Percentiles rank a stretch among this genome's conserved stretches.
Conservation (phyloP, 139 green algal genomes). For the Chlorella sorokiniana region DNA sequence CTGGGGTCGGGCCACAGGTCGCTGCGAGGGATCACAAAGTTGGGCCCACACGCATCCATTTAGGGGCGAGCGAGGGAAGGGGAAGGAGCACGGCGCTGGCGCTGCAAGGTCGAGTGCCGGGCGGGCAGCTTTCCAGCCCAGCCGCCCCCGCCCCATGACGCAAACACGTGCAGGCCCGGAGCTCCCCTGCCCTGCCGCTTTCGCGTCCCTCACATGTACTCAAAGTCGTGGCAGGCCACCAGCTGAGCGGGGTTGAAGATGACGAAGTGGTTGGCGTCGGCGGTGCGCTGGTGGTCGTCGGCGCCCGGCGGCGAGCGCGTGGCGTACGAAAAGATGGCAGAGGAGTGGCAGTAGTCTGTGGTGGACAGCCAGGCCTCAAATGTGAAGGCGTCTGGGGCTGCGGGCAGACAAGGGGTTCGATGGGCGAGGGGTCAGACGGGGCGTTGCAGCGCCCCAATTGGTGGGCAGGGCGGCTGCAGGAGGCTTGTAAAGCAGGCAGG, state of each 20-base stretch:
- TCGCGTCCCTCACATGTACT: conserved; percentile 46
- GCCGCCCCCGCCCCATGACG: too few relatives aligned
- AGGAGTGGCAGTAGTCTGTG: conserved; percentile 79
- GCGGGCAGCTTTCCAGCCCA: too few relatives aligned
- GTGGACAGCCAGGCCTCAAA: conserved; percentile 89
- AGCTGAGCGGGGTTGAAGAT: conserved; percentile 67
- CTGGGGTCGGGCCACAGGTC: conserved; percentile 72
- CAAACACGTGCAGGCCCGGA: not conserved
- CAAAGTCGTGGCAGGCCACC: conserved; percentile 80
- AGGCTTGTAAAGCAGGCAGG: too few relatives aligned
- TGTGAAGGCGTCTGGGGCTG: conserved; percentile 61
- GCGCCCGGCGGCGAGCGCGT: conserved; percentile 51
- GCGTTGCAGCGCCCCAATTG: not conserved
- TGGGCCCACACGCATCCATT: too few relatives aligned
- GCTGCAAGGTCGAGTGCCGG: too few relatives aligned
- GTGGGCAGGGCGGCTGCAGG: too few relatives aligned
- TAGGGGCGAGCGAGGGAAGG: not conserved
- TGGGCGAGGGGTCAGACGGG: not conserved
- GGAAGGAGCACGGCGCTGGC: not conserved
- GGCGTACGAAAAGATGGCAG: conserved; percentile 81
- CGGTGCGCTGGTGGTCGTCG: conserved; percentile 50
- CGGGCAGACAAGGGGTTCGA: not conserved
- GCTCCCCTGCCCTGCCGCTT: not conserved
- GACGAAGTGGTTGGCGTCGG: conserved; percentile 87
- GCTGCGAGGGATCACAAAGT: conserved; percentile 51